A percentile compares a stretch with the other conserved stretches of the same genome.
These are phyloP conservation scores for Dentipellis sp. DNA, from an alignment of 768 basidiomycete genomes.

Conservation along the genomic window DNA sequence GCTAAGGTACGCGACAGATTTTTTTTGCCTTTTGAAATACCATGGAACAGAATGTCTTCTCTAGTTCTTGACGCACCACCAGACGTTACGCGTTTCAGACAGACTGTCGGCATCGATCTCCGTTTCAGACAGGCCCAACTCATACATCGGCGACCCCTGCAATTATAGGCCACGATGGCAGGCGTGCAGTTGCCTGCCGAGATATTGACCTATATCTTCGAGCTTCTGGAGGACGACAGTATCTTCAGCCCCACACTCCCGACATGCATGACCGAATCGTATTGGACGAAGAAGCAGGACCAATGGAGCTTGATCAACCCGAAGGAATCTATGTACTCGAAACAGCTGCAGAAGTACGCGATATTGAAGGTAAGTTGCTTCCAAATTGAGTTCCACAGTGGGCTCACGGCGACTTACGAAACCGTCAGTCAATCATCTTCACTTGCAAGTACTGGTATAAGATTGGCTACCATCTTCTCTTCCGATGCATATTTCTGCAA, in stretches of 20 bases:
- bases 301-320: slow-evolving; percentile 54
- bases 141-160: not conserved
- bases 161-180: slow-evolving; percentile 3
- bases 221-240: slow-evolving; percentile 60
- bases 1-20: no score
- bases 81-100: no score
- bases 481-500: slow-evolving; percentile 60
- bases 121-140: not conserved
- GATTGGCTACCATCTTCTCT: slow-evolving; percentile 57
- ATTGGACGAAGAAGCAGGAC: slow-evolving; percentile 47
- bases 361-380: slow-evolving; percentile 53
- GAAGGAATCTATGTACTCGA: slow-evolving; percentile 44
- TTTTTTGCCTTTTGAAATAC: no score
- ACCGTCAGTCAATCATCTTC: slow-evolving; percentile 50
- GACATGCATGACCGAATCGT: slow-evolving; percentile 51
- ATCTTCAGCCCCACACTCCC: slow-evolving; percentile 54
- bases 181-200: slow-evolving; percentile 48
- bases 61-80: no score
- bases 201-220: slow-evolving; percentile 62
- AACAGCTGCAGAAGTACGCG: slow-evolving; percentile 51
- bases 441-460: slow-evolving; percentile 59
- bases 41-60: no score
- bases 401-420: not conserved
- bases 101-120: not conserved
- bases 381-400: slow-evolving; percentile 1